Base-by-base conservation (phyloP, 768 basidiomycete species). In the Rhodotorula babjevae region DNA sequence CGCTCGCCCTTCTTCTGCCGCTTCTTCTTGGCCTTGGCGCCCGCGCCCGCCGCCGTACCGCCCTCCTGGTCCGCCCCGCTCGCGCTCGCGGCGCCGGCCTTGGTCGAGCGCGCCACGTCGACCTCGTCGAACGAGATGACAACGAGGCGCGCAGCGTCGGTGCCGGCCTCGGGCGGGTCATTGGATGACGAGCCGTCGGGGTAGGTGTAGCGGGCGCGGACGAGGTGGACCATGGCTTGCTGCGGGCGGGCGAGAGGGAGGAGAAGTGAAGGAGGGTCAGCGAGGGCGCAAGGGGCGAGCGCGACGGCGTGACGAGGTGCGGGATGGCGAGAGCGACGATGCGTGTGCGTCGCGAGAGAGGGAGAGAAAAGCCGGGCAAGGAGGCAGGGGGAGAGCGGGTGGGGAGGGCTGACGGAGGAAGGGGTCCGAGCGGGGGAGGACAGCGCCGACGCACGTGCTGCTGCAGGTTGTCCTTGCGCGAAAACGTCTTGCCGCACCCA, bases 401-500 rank as follows among this genome's bases (percentile, higher is more conserved):
- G n/a, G n/a, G n/a, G n/a, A n/a, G n/a, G n/a, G n/a, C n/a, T n/a
- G n/a, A n/a, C n/a, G n/a, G n/a, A n/a, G n/a, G 18, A 2, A 56
- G 7, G 55, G 9, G 12, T 33, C 27, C 3, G 33, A 10, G n/a
- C 2, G 15, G 8, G 2, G 14, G 31, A 21, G n/a, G n/a, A 44
- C 23, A 23, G 15, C 21, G 58, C 12, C 6, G 10, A 57, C 72
- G 46, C 23, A 69, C 72, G 77, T 91, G 90, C 80, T 91, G 90
- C 57, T 89, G 84, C 44, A 92, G 84, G 79, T 92, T 92, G 79
- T 92, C 90, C 72, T 89, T 88, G 76, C 90, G 85, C 71, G 90
- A 90, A 79, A 92, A 92, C 73, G 83, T 84, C 80, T 91, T 91
- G 79, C 86, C 86, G 81, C 90, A 92, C 49, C 83, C 79, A 6